Evolutionary conservation across 129 eudicot genomes (phyloP).

Genomic region (Lactuca sativa): DNA sequence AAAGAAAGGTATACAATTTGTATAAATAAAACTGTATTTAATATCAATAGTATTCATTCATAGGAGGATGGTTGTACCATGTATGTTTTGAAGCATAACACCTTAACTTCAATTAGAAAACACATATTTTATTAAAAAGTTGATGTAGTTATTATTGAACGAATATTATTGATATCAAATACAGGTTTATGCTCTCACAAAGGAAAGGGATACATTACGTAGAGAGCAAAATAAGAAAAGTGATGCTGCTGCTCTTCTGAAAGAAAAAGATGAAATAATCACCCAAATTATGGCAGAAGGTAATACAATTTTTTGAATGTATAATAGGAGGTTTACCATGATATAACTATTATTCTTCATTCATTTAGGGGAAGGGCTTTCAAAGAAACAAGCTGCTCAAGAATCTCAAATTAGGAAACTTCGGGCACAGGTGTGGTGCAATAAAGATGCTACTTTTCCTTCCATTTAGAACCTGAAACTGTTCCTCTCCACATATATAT

Average conservation of each 20-base stretch:
- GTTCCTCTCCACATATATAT: slow-evolving; percentile 20
- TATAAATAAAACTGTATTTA: slow-evolving; percentile 2
- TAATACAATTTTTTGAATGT: slow-evolving; percentile 20
- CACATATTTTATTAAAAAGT: neutral
- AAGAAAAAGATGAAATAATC: slow-evolving; percentile 95
- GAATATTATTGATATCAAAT: neutral
- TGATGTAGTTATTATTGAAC: slow-evolving; percentile 6
- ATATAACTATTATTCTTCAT: neutral
- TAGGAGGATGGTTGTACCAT: slow-evolving; percentile 1
- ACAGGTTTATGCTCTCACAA: slow-evolving; percentile 93
- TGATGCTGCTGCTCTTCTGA: slow-evolving; percentile 96
- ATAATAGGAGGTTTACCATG: neutral
- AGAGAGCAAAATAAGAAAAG: slow-evolving; percentile 90
- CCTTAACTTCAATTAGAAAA: too few species aligned
- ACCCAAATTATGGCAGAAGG: slow-evolving; percentile 98
- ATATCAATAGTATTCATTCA: neutral
- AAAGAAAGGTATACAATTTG: slow-evolving; percentile 65
- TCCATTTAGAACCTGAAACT: slow-evolving; percentile 12
- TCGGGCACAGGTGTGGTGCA: slow-evolving; percentile 76
- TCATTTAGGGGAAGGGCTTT: slow-evolving; percentile 78
- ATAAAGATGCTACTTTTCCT: slow-evolving; percentile 8
- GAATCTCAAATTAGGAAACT: slow-evolving; percentile 86
- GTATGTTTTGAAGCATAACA: too few species aligned
- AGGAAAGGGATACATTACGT: slow-evolving; percentile 90
- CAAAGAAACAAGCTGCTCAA: slow-evolving; percentile 97